Percentiles rank a stretch among this genome's conserved stretches.
Evolutionary conservation across 208 protist genomes (phyloP).

Genomic region (Leishmania turanica): DNA sequence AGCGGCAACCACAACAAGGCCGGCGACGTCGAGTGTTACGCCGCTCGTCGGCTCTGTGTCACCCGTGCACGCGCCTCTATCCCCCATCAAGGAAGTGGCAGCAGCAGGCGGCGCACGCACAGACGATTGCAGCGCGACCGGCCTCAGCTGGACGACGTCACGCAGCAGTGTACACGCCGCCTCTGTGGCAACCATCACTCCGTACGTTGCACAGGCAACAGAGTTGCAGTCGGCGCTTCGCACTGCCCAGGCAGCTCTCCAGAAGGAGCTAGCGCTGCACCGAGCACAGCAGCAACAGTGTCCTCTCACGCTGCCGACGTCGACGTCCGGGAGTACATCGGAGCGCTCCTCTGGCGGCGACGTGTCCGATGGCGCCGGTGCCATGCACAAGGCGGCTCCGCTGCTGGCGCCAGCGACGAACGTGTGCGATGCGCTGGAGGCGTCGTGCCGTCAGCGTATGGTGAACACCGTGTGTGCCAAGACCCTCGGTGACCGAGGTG

Average conservation of each 20-base stretch:
- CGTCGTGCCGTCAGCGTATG: conserved; percentile 18
- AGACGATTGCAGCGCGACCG: background rate
- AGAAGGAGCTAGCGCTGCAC: background rate
- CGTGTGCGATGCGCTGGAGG: conserved; percentile 15
- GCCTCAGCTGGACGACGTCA: background rate
- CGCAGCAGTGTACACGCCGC: background rate
- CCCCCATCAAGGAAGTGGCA: background rate
- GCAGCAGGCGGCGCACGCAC: background rate
- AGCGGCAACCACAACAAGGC: background rate
- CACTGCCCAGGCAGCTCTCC: background rate
- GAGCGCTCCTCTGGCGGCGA: background rate
- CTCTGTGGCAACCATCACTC: background rate
- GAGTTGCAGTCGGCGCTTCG: conserved; percentile 8
- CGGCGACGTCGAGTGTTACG: background rate
- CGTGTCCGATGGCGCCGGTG: background rate
- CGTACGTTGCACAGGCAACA: background rate
- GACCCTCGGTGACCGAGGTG: background rate
- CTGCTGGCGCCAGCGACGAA: conserved; percentile 5
- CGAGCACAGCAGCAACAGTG: background rate
- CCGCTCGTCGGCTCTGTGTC: conserved; percentile 11
- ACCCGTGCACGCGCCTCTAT: conserved; percentile 13
- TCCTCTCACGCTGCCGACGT: background rate
- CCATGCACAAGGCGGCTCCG: background rate
- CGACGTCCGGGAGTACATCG: background rate
- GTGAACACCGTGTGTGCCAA: background rate